These are phyloP conservation scores for Neoscytalidium dimidiatum DNA, from an alignment of 2,329 filamentous ascomycete species.

Conservation along the genomic window DNA sequence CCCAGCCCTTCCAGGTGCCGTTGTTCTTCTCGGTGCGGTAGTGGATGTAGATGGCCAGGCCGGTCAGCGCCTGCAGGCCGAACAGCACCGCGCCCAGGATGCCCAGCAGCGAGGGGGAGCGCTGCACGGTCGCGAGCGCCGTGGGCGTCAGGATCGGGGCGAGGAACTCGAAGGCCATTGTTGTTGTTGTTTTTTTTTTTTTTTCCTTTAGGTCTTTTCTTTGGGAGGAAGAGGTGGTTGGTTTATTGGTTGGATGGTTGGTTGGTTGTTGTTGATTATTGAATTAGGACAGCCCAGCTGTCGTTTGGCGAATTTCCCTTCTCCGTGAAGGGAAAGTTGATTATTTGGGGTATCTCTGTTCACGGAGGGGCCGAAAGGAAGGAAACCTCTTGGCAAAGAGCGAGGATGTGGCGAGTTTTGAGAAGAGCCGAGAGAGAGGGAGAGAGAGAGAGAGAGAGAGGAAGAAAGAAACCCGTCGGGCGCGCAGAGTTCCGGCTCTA, in stretches of 20 bases:
- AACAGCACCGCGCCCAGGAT: conserved; percentile 19
- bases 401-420: not conserved
- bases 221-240: not conserved
- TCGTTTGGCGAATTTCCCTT: not conserved
- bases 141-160: conserved; percentile 22
- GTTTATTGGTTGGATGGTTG: not conserved
- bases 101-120: conserved; percentile 21
- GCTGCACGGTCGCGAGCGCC: conserved; percentile 23
- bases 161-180: conserved; percentile 24
- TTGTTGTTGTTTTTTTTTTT: not conserved
- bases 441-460: not conserved
- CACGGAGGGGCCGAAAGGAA: not conserved
- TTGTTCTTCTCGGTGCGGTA: conserved; percentile 21
- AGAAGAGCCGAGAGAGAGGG: not conserved
- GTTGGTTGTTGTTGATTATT: not conserved
- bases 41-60: conserved; percentile 15
- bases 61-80: conserved; percentile 6
- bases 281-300: not conserved
- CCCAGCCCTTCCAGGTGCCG: conserved; percentile 18
- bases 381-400: not conserved
- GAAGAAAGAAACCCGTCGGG: too few relatives aligned
- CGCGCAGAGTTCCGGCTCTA: too few relatives aligned
- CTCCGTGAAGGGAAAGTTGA: not conserved
- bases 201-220: not conserved
- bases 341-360: not conserved